Evolutionary conservation across 2,329 filamentous ascomycete genomes (phyloP).

Genomic region (Chalara sp.): DNA sequence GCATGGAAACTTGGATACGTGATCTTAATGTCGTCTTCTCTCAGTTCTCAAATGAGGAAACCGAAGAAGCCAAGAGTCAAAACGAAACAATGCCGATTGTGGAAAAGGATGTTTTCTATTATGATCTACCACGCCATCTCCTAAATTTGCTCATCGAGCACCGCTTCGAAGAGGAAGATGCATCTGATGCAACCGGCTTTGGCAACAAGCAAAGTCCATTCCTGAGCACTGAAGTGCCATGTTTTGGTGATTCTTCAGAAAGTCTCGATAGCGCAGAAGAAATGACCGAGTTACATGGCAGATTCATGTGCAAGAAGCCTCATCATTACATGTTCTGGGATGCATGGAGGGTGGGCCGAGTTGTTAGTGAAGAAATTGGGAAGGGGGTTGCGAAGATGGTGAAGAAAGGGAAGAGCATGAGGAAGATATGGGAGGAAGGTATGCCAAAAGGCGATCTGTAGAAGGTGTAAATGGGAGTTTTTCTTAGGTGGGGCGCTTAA

Average conservation of each 20-base stretch:
- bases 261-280: slow-evolving; percentile 12
- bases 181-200: slow-evolving; percentile 37
- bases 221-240: slow-evolving; percentile 15
- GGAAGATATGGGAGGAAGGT: slow-evolving; percentile 1
- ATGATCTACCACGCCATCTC: slow-evolving; percentile 29
- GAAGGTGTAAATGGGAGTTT: no score
- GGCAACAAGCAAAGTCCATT: slow-evolving; percentile 28
- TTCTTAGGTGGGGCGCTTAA: no score
- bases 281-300: slow-evolving; percentile 14
- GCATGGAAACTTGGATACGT: slow-evolving; percentile 37
- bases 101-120: slow-evolving; percentile 19
- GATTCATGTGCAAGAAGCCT: slow-evolving; percentile 29
- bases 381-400: slow-evolving; percentile 22
- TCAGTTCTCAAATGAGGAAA: neutral
- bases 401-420: slow-evolving; percentile 12
- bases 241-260: slow-evolving; percentile 12
- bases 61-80: slow-evolving; percentile 4
- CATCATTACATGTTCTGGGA: slow-evolving; percentile 46
- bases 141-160: slow-evolving; percentile 40
- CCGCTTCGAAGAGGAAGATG: slow-evolving; percentile 36
- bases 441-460: neutral
- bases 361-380: slow-evolving; percentile 30
- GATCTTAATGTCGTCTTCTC: neutral
- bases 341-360: slow-evolving; percentile 36
- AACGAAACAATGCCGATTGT: slow-evolving; percentile 4